Evolutionary conservation across 306 rosid genomes (phyloP).

Genomic region (Inga laurina): DNA sequence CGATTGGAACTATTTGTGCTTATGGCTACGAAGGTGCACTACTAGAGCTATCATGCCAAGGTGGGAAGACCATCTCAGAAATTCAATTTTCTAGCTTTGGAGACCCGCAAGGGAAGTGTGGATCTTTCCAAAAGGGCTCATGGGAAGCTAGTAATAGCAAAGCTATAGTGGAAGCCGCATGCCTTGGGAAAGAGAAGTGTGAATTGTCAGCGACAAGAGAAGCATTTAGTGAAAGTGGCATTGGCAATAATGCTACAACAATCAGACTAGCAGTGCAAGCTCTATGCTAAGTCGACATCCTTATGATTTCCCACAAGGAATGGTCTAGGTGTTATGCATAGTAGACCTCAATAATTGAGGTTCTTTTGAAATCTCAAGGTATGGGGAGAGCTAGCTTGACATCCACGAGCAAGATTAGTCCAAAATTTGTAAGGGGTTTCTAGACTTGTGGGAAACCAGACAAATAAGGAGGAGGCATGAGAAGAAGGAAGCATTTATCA

Average conservation of each 20-base stretch:
- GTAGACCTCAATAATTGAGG: no score
- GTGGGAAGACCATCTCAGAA: background rate
- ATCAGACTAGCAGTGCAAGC: conserved; percentile 18
- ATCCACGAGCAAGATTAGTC: no score
- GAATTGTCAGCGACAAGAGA: background rate
- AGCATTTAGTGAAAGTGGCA: background rate
- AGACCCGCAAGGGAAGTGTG: conserved; percentile 22
- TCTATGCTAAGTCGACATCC: background rate
- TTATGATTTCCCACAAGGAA: no score
- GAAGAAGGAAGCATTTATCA: no score
- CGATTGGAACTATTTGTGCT: background rate
- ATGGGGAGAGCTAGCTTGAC: no score
- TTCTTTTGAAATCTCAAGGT: no score
- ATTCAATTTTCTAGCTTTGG: conserved; percentile 24
- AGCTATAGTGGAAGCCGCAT: conserved; percentile 9
- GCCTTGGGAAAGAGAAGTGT: conserved; percentile 15
- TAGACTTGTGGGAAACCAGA: no score
- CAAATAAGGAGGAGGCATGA: no score
- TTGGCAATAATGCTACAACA: background rate
- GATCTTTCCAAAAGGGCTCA: conserved; percentile 11
- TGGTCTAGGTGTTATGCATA: no score
- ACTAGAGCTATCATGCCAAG: background rate
- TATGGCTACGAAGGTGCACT: background rate
- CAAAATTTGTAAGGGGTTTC: no score
- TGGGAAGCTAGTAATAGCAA: conserved; percentile 5